Evolutionary conservation across 1,139 yeast genomes (phyloP), one percentile per base, ranked within the genome.

Genomic region (Saccharomyces hybrid): DNA sequence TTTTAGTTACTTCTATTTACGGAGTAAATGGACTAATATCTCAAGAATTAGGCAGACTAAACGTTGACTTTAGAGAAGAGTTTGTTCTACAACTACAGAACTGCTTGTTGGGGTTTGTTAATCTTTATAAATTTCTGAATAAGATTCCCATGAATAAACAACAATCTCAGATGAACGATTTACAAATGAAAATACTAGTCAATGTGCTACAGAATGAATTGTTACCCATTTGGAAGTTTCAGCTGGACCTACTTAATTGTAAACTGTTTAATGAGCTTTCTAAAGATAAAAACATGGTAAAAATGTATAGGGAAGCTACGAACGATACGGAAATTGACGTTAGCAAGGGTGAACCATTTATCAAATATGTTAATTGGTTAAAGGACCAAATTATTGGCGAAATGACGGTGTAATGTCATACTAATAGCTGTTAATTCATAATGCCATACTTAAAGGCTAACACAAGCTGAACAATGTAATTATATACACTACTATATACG

Each of bases 71-170:
- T 11, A 38, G 3, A 19, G 32, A 23, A 3, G 41, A 41, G n/a
- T 23, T 26, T 46, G 14, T 48, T 47, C n/a, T 54, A 47, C 49
- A 55, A 31, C 46, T 63, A 29, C 57, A 59, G 31, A 64, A 64
- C 49, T 61, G 65, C 31, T 44, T 60, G 28, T 52, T 57, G 41
- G 68, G 68, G 8, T 61, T 63, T 44, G 55, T 57, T 26, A 63
- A 61, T 46, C 52, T 61, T 5, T 54, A 57, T 41, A 60, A 58
- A 44, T 64, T 63, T 49, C 38, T 61, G 48, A 55, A 56, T 26
- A 58, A 57, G 48, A 58, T 63, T 14, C 66, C 65, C 3, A 44
- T 57, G 48, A 55, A 57, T 26, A 56, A 57, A 14, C 58, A 57
- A 47, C 58, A 58, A 11, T 38, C 44, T 44, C 55, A 56, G 46